These are phyloP conservation scores for Naegleria gruberi DNA, from an alignment of 208 protist genomes.

Conservation along the genomic window DNA sequence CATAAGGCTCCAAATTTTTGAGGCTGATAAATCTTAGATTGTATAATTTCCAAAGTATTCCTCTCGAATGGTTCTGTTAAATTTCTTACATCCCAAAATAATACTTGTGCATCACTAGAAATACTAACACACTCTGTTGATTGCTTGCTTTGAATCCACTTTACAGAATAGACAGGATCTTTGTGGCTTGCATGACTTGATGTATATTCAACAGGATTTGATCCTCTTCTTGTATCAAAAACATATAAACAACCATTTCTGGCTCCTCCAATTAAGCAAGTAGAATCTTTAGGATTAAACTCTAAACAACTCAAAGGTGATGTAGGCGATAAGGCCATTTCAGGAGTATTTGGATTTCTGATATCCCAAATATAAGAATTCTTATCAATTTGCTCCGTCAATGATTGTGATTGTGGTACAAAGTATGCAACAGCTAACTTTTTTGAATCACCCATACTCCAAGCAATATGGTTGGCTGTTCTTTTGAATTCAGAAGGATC, in stretches of 20 bases:
- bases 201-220: slow-evolving; percentile 60
- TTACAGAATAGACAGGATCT: slow-evolving; percentile 88
- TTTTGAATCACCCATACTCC: slow-evolving; percentile 72
- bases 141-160: slow-evolving; percentile 86
- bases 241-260: slow-evolving; percentile 91
- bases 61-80: slow-evolving; percentile 67
- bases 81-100: slow-evolving; percentile 87
- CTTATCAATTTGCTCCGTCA: slow-evolving; percentile 70
- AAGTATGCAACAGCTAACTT: slow-evolving; percentile 87
- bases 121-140: slow-evolving; percentile 84
- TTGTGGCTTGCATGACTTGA: slow-evolving; percentile 88
- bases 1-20: slow-evolving; percentile 80
- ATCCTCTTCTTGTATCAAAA: slow-evolving; percentile 88
- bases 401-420: slow-evolving; percentile 79
- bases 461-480: slow-evolving; percentile 78
- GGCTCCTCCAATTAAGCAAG: slow-evolving; percentile 86
- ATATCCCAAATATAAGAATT: slow-evolving; percentile 93
- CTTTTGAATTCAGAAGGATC: slow-evolving; percentile 74
- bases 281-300: slow-evolving; percentile 89
- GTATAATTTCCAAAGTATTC: background rate
- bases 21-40: slow-evolving; percentile 30
- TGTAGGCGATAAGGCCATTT: slow-evolving; percentile 72
- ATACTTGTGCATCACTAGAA: slow-evolving; percentile 84
- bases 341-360: slow-evolving; percentile 85
- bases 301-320: slow-evolving; percentile 86